phyloP scores from a whole-genome alignment of 148 eudicot genomes.

The Agrostemma githago region DNA sequence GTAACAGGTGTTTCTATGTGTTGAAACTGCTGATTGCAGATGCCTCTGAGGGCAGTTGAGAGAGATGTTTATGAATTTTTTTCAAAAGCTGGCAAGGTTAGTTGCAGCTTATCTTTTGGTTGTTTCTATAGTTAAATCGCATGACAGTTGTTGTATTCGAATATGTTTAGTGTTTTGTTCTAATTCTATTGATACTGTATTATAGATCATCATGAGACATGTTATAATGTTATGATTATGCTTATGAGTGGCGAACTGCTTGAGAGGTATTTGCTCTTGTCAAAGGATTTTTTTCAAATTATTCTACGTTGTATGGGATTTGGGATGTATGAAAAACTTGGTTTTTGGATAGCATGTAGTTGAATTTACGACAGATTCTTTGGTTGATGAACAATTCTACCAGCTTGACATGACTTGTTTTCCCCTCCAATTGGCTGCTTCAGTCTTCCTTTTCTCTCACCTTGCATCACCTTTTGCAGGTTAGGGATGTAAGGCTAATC shows the following conservation, averaged over 20 bases:
- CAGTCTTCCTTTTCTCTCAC: neutral
- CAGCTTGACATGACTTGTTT: constrained; percentile 7
- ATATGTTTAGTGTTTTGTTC: constrained; percentile 8
- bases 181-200: neutral
- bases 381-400: constrained; percentile 1
- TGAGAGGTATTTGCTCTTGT: constrained; percentile 13
- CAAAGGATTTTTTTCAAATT: constrained; percentile 3
- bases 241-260: constrained; percentile 12
- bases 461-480: constrained; percentile 35
- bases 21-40: constrained; percentile 37
- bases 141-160: constrained; percentile 2
- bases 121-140: constrained; percentile 5
- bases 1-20: constrained; percentile 11
- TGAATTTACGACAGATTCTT: neutral
- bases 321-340: constrained; percentile 12
- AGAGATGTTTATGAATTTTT: constrained; percentile 91
- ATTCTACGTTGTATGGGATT: constrained; percentile 3
- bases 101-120: constrained; percentile 21
- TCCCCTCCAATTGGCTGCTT: neutral
- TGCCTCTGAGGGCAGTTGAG: constrained; percentile 92
- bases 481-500: constrained; percentile 89
- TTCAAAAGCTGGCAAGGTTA: constrained; percentile 91
- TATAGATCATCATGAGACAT: constrained; percentile 20
- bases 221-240: constrained; percentile 17
- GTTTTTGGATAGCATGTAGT: neutral